Evolutionary conservation across 2,329 filamentous ascomycete genomes (phyloP), one percentile per base, ranked within the genome.

Genomic region (Tolypocladium guangdongense): DNA sequence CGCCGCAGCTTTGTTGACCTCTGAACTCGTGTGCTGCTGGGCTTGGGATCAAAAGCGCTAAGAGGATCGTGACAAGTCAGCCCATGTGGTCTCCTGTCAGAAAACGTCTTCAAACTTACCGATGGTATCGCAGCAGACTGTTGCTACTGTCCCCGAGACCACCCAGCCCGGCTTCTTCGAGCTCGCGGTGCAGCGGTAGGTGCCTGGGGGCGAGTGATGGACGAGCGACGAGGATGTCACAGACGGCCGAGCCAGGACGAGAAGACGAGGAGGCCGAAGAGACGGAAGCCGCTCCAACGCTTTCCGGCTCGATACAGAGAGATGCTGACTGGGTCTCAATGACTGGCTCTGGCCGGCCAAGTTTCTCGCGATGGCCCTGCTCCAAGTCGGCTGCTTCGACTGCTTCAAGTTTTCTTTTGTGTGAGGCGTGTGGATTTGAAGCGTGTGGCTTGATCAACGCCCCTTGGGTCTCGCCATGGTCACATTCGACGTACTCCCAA

Each of bases 101-200:
- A 16, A 46, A 1, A n/a, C 10, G 1, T 30, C 8, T 7, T 46
- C 14, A 6, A 6, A 16, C 52, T 46, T 47, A 53, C 55, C 50
- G 49, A 37, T 52, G 50, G 35, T 56, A 56, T n/a, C 52, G 20
- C n/a, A 37, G 22, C 12, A 50, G 7, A 14, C 50, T 51, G 14
- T 39, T 30, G 37, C 39, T 22, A 5, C 27, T 47, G 37, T 55
- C 50, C 14, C 52, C 47, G 6, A 57, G 49, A 1, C 56, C 56
- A 12, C 49, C 45, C n/a, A 57, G 18, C 16, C 56, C 56, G 7
- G 54, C 54, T 14, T 52, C 45, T 24, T 54, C 36, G 41, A 57
- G 49, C 18, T 54, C 47, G 22, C 22, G 54, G 41, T 54, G 46
- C 8, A 57, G 32, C 20, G 33, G 12, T 20, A 39, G 30, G 32